Evolutionary conservation across 495 filamentous ascomycete genomes (phyloP).

Genomic region (Penicillium coprophilum): DNA sequence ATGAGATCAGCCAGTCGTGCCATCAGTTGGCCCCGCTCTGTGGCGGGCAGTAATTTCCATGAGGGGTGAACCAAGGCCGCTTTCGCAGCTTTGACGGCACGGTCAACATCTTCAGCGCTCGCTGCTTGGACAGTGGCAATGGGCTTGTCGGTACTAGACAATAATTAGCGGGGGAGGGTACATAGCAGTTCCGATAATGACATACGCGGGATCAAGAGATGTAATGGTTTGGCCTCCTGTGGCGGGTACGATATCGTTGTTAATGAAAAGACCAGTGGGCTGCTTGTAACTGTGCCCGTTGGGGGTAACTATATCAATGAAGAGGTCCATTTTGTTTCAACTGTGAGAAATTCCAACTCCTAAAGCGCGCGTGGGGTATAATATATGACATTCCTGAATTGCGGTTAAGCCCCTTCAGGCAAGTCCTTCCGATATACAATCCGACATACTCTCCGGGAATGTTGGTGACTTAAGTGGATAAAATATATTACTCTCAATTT

Average conservation of each 20-base stretch:
- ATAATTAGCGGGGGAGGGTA: slow-evolving; percentile 32
- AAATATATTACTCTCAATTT: neutral
- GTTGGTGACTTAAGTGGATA: neutral
- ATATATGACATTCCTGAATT: slow-evolving; percentile 3
- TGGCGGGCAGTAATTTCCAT: slow-evolving; percentile 73
- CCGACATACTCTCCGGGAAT: neutral
- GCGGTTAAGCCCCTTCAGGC: slow-evolving; percentile 4
- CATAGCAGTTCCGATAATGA: neutral
- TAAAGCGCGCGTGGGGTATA: neutral
- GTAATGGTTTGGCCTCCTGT: slow-evolving; percentile 69
- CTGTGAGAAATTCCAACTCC: neutral
- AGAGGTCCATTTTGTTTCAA: slow-evolving; percentile 13
- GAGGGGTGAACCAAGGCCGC: slow-evolving; percentile 72
- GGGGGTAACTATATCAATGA: slow-evolving; percentile 74
- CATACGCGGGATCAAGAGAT: slow-evolving; percentile 67
- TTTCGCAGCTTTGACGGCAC: slow-evolving; percentile 77
- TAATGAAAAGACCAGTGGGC: slow-evolving; percentile 87
- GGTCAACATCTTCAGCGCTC: slow-evolving; percentile 75
- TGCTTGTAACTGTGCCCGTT: slow-evolving; percentile 82
- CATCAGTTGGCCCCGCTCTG: slow-evolving; percentile 76
- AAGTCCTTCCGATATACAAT: slow-evolving; percentile 12
- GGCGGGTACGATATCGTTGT: slow-evolving; percentile 84
- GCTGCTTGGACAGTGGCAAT: slow-evolving; percentile 85
- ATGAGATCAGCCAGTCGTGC: slow-evolving; percentile 70
- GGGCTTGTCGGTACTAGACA: slow-evolving; percentile 76